A percentile compares a stretch with the other conserved stretches of the same genome.
These are phyloP conservation scores for Saccharomycopsis schoenii DNA, from an alignment of 805 yeast genomes.

Conservation along the genomic window DNA sequence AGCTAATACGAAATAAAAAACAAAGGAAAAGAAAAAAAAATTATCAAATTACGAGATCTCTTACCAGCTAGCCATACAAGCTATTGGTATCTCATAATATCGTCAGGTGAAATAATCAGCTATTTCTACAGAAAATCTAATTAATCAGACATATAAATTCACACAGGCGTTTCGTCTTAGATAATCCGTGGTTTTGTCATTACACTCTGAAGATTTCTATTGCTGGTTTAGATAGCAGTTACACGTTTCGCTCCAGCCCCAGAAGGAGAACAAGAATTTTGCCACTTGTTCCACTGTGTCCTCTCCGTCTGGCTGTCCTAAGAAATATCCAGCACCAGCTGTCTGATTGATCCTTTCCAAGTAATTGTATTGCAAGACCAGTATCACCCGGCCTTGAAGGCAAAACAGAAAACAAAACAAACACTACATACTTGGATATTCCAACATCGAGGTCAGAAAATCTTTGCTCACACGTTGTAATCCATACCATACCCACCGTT, in stretches of 20 bases:
- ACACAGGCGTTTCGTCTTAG: background rate
- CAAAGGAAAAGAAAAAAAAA: background rate
- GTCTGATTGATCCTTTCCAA: too few species aligned
- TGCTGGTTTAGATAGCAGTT: background rate
- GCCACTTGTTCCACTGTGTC: background rate
- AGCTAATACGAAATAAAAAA: background rate
- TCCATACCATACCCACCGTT: background rate
- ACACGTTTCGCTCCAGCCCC: too few species aligned
- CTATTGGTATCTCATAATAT: too few species aligned
- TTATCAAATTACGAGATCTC: background rate
- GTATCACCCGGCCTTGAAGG: background rate
- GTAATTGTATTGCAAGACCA: too few species aligned
- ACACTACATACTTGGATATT: too few species aligned
- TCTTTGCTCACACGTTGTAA: too few species aligned
- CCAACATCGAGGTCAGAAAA: too few species aligned
- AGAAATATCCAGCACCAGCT: too few species aligned
- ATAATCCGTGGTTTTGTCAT: background rate
- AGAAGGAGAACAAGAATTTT: too few species aligned
- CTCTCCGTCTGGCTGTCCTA: background rate
- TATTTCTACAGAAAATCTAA: background rate
- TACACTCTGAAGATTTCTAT: background rate
- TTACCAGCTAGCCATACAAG: background rate
- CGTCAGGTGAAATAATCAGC: background rate
- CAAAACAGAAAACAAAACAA: background rate
- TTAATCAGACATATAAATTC: background rate